Conservation (phyloP, 345 rosid species). For the Citropsis articulata region DNA sequence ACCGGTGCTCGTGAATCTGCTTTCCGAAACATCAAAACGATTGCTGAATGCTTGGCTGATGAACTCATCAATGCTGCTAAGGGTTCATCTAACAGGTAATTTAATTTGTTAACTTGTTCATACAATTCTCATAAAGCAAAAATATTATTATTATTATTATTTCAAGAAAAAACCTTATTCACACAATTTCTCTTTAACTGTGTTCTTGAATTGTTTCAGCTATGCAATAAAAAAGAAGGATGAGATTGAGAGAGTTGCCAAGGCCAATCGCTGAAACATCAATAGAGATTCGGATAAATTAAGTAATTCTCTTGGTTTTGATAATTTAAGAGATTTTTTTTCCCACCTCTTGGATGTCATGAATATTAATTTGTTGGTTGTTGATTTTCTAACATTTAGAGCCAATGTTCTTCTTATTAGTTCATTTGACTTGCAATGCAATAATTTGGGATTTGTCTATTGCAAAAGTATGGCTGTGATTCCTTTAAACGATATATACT, state of each 20-base stretch:
- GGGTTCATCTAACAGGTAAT: slow-evolving; percentile 80
- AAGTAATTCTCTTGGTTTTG: background rate
- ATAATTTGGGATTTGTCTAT: too few species aligned
- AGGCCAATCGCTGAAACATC: slow-evolving; percentile 68
- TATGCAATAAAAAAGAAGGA: slow-evolving; percentile 88
- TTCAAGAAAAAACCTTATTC: too few species aligned
- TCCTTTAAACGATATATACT: too few species aligned
- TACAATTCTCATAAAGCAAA: too few species aligned
- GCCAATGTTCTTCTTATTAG: too few species aligned
- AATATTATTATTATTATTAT: too few species aligned
- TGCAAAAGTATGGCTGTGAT: too few species aligned
- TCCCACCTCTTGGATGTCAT: background rate
- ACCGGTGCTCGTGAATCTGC: slow-evolving; percentile 90
- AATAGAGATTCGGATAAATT: background rate
- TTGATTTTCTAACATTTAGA: background rate
- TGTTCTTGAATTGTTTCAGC: slow-evolving; percentile 22
- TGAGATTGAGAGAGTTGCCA: slow-evolving; percentile 85
- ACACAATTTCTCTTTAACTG: too few species aligned
- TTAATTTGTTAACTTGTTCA: background rate
- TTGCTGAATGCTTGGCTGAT: slow-evolving; percentile 86
- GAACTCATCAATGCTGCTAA: slow-evolving; percentile 88
- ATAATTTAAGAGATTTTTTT: background rate
- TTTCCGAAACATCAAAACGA: slow-evolving; percentile 75
- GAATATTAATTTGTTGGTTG: background rate
- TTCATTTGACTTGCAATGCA: too few species aligned